Evolutionary conservation across 192 early-diverging fungal species (phyloP), one percentile per base, ranked within the genome.

Genomic region (Funneliformis geosporum): DNA sequence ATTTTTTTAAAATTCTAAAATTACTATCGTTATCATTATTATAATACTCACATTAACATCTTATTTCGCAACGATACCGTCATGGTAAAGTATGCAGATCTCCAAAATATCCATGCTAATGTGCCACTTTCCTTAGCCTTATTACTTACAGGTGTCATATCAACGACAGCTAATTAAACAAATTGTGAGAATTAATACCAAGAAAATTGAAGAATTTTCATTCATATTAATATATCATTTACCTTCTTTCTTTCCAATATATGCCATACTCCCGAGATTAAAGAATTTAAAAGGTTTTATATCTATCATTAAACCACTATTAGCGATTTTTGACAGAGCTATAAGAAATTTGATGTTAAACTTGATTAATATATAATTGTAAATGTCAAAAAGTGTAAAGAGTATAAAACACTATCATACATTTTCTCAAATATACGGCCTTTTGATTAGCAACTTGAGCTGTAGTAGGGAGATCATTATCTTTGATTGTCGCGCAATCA

Each of bases 371-470:
- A 18, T 61, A 76, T n/a, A 60, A 2, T 33, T 33, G 33, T 33
- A 64, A n/a, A 33, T 8, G 11, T 8, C 16, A 23, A 40, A 14
- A n/a, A 76, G 6, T 23, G 10, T 21, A 60, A 28, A n/a, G n/a
- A n/a, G n/a, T 72, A 7, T 23, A 46, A 23, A 75, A 12, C 43
- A 16, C 62, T 43, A 28, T 12, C 42, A n/a, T 78, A 87, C 84
- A 80, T 72, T 92, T 93, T 18, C 86, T 71, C 11, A 95, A 80
- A 81, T 88, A 93, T 9, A 84, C 85, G 0, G 90, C 93, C 68
- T 95, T 92, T 80, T 95, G 94, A 69, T 87, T 89, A 1, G 94
- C 94, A 0, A 94, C 92, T 84, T 98, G 97, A 8, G 97, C 97
- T 10, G 93, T 95, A 8, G 91, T 89, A 25, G 95, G 95, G 11